These are phyloP conservation scores for Boletus rubropictus DNA, from an alignment of 768 basidiomycete species.

Conservation along the genomic window DNA sequence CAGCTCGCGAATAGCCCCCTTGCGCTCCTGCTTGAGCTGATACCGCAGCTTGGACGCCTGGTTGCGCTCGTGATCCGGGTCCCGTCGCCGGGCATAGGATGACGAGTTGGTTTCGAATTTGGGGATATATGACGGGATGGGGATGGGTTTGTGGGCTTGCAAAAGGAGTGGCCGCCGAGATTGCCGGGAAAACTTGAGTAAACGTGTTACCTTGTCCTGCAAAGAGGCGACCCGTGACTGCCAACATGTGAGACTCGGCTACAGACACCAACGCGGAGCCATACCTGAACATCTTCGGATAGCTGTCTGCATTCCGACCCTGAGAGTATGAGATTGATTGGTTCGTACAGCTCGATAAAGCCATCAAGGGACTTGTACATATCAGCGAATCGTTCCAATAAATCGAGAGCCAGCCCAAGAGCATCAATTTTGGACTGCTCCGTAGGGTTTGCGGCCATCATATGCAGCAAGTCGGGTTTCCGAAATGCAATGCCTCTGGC, in stretches of 20 bases:
- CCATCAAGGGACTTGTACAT: constrained; percentile 73
- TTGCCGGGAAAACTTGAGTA: constrained; percentile 69
- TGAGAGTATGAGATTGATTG: constrained; percentile 55
- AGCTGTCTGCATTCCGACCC: constrained; percentile 44
- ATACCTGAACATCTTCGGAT: constrained; percentile 53
- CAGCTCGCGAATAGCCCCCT: constrained; percentile 94
- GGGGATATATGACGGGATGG: constrained; percentile 88
- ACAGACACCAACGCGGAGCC: background rate
- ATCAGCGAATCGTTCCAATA: constrained; percentile 65
- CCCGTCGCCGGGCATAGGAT: constrained; percentile 70
- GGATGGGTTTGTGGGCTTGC: constrained; percentile 94
- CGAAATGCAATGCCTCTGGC: constrained; percentile 35
- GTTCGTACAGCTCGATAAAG: constrained; percentile 81
- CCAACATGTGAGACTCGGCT: constrained; percentile 9
- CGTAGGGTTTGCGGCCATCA: constrained; percentile 33
- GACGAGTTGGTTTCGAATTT: constrained; percentile 82
- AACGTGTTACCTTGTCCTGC: constrained; percentile 46
- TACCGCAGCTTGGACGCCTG: constrained; percentile 79
- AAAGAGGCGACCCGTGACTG: constrained; percentile 46
- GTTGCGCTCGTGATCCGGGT: constrained; percentile 90
- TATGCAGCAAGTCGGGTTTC: constrained; percentile 43
- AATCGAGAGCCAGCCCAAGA: constrained; percentile 52
- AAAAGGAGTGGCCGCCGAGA: constrained; percentile 73
- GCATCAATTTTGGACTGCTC: constrained; percentile 74
- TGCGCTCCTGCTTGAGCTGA: constrained; percentile 91